These are phyloP conservation scores for Bassia scoparia DNA, from an alignment of 148 eudicot genomes.

Conservation along the genomic window DNA sequence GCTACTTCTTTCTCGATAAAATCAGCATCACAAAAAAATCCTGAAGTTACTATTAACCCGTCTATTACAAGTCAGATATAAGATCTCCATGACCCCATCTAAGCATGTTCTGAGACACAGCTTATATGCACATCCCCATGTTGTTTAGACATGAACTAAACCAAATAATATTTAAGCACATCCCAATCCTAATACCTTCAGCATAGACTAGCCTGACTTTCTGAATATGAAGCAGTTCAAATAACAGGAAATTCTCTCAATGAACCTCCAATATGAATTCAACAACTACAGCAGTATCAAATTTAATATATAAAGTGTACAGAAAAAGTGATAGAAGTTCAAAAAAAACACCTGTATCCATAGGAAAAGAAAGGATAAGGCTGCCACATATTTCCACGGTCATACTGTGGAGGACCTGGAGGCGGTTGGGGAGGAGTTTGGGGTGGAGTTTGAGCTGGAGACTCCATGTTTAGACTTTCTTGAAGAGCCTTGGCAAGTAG, in stretches of 20 bases:
- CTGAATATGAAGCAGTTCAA: neutral
- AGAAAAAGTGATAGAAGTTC: constrained; percentile 9
- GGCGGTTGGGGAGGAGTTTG: constrained; percentile 41
- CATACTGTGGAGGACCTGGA: constrained; percentile 61
- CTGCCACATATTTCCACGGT: constrained; percentile 48
- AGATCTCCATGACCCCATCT: neutral
- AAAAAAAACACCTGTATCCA: constrained; percentile 55
- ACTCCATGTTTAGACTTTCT: constrained; percentile 67
- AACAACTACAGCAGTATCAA: neutral
- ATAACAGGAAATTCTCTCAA: neutral
- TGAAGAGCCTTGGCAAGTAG: constrained; percentile 83
- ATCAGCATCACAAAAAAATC: neutral
- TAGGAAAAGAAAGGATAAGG: constrained; percentile 53
- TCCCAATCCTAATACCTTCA: too few relatives aligned
- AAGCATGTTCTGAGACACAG: neutral
- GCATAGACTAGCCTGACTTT: neutral
- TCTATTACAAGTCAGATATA: neutral
- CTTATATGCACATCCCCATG: neutral
- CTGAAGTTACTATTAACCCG: neutral
- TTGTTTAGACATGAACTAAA: neutral
- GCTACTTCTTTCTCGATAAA: neutral
- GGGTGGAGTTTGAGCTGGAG: constrained; percentile 39
- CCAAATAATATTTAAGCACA: neutral
- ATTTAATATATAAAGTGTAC: neutral
- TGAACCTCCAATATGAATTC: neutral